Conservation (phyloP, 106 monocot species). For the Acorus calamus region DNA sequence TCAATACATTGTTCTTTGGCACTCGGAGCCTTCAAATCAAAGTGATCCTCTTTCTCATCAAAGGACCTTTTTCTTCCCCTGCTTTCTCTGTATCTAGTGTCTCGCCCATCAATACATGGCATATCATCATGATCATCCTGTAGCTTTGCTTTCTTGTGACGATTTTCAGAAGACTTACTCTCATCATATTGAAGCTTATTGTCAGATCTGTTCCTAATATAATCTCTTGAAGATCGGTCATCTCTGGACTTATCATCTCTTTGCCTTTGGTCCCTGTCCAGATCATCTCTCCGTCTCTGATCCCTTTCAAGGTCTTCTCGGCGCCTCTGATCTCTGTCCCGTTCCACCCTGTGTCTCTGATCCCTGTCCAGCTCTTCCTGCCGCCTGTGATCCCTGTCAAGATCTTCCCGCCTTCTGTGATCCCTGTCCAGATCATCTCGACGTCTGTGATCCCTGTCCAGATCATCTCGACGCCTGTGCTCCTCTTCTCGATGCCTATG, state of each 20-base stretch:
- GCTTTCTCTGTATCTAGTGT: conserved; percentile 27
- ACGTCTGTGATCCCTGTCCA: conserved; percentile 12
- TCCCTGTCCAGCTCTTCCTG: conserved; percentile 30
- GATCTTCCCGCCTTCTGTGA: conserved; percentile 28
- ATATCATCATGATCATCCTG: conserved; percentile 45
- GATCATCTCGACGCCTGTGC: conserved; percentile 32
- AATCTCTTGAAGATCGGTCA: conserved; percentile 22
- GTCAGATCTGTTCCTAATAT: conserved; percentile 37
- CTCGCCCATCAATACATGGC: conserved; percentile 27
- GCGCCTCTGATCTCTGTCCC: conserved; percentile 23
- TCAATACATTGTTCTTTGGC: conserved; percentile 17
- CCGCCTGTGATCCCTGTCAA: conserved; percentile 43
- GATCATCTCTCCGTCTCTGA: conserved; percentile 32
- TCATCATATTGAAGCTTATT: conserved; percentile 35
- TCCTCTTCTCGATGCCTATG: conserved; percentile 39
- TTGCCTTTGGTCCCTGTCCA: conserved; percentile 12
- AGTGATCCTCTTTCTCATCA: conserved; percentile 57
- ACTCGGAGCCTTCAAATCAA: conserved; percentile 31
- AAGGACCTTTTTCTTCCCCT: conserved; percentile 42
- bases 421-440: conserved; percentile 15
- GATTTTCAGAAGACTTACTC: conserved; percentile 30
- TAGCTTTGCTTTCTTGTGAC: conserved; percentile 40
- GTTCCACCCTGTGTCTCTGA: not conserved
- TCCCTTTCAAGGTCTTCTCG: conserved; percentile 42
- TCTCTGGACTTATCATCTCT: not conserved